These are phyloP conservation scores for Fomitopsis pulvina DNA, from an alignment of 768 basidiomycete genomes.

Conservation along the genomic window DNA sequence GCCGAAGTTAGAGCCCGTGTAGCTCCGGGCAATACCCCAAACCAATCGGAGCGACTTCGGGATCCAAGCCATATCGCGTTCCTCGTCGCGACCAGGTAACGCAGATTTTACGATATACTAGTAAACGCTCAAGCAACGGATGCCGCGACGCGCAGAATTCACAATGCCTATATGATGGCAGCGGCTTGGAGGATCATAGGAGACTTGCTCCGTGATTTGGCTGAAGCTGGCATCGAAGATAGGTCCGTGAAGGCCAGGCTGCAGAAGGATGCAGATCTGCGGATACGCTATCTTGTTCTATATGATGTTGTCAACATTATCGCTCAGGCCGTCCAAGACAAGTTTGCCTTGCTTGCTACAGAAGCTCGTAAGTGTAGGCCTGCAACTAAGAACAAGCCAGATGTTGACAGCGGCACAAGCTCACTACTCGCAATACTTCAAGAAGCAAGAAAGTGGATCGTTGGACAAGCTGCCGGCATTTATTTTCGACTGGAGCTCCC, in stretches of 20 bases:
- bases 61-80: conserved; percentile 50
- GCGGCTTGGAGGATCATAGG: conserved; percentile 75
- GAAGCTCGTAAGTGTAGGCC: conserved; percentile 50
- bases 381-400: conserved; percentile 6
- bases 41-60: conserved; percentile 13
- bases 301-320: conserved; percentile 58
- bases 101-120: not conserved
- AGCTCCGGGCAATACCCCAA: conserved; percentile 17
- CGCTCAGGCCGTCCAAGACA: conserved; percentile 53
- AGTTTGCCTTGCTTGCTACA: conserved; percentile 63
- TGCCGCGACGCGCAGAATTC: conserved; percentile 43
- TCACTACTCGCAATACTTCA: conserved; percentile 70
- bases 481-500: conserved; percentile 57
- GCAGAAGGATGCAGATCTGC: conserved; percentile 41
- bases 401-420: conserved; percentile 32
- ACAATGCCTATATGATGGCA: conserved; percentile 79
- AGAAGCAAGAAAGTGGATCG: conserved; percentile 31
- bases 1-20: conserved; percentile 50
- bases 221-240: conserved; percentile 50
- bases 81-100: conserved; percentile 53
- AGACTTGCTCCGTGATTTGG: conserved; percentile 48
- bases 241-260: conserved; percentile 44
- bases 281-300: conserved; percentile 55
- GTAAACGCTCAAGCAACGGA: not conserved
- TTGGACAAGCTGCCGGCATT: conserved; percentile 41